phyloP scores from a whole-genome alignment of 192 early-diverging fungal species.

The Thamnidium elegans region DNA sequence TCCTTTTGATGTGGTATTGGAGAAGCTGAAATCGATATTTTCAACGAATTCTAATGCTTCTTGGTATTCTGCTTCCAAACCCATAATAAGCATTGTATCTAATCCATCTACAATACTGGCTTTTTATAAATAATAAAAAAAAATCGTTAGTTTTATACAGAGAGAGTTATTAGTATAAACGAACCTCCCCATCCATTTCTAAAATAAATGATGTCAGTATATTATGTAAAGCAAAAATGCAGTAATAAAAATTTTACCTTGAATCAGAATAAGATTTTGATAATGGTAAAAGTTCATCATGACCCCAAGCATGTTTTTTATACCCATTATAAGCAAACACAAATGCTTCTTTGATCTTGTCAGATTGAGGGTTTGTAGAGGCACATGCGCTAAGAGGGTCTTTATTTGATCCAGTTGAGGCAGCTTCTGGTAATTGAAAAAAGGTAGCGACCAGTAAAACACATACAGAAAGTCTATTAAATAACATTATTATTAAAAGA shows the following conservation, averaged over 20 bases:
- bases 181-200: constrained; percentile 53
- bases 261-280: constrained; percentile 27
- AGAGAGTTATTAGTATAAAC: background rate
- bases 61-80: constrained; percentile 39
- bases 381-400: no score
- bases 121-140: background rate
- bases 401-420: no score
- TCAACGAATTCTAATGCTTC: constrained; percentile 9
- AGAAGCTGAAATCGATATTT: constrained; percentile 46
- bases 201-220: background rate
- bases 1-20: constrained; percentile 47
- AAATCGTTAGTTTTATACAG: background rate
- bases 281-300: constrained; percentile 60
- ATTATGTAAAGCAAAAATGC: background rate
- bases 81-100: constrained; percentile 87
- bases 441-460: no score
- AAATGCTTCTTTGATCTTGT: constrained; percentile 58
- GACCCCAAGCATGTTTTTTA: constrained; percentile 67
- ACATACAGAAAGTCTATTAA: no score
- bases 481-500: no score
- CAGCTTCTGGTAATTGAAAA: no score
- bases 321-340: constrained; percentile 73
- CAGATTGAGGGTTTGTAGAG: background rate
- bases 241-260: constrained; percentile 18
- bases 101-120: constrained; percentile 80